These are phyloP conservation scores for Limnanthes douglasii DNA, from an alignment of 345 rosid species.

Conservation along the genomic window DNA sequence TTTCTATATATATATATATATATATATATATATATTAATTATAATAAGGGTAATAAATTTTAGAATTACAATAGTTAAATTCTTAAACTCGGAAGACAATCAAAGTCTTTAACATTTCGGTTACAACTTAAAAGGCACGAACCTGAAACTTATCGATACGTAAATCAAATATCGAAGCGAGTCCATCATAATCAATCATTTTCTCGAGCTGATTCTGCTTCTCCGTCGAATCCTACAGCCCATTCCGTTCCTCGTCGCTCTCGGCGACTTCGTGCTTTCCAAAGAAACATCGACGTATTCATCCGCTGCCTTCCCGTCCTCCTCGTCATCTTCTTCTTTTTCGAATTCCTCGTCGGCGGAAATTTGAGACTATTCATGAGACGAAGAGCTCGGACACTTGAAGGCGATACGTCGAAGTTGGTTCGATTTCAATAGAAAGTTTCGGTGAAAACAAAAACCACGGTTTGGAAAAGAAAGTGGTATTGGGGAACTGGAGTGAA, in stretches of 20 bases:
- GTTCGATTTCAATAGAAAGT: constrained; percentile 12
- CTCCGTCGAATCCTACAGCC: constrained; percentile 14
- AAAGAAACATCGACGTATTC: constrained; percentile 42
- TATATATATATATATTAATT: too few species aligned
- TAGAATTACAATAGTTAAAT: too few species aligned
- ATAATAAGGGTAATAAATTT: too few species aligned
- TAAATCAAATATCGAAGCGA: constrained; percentile 62
- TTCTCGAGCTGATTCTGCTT: constrained; percentile 26
- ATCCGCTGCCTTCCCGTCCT: constrained; percentile 35
- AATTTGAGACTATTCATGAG: constrained; percentile 38
- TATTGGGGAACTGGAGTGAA: constrained; percentile 11
- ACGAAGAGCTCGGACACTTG: constrained; percentile 26
- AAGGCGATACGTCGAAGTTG: constrained; percentile 12
- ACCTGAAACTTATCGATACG: constrained; percentile 97
- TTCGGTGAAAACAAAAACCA: constrained; percentile 12
- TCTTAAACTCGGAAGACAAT: not conserved
- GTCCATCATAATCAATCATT: constrained; percentile 64
- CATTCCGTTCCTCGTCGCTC: constrained; percentile 37
- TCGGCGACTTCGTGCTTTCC: constrained; percentile 20
- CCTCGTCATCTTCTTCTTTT: constrained; percentile 23
- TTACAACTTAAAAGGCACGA: not conserved
- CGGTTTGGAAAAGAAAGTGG: constrained; percentile 12
- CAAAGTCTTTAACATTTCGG: not conserved
- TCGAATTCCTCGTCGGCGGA: constrained; percentile 46
- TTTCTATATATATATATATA: too few species aligned